These are phyloP conservation scores for Hyaloscypha variabilis DNA, from an alignment of 495 filamentous ascomycete genomes.

Conservation along the genomic window DNA sequence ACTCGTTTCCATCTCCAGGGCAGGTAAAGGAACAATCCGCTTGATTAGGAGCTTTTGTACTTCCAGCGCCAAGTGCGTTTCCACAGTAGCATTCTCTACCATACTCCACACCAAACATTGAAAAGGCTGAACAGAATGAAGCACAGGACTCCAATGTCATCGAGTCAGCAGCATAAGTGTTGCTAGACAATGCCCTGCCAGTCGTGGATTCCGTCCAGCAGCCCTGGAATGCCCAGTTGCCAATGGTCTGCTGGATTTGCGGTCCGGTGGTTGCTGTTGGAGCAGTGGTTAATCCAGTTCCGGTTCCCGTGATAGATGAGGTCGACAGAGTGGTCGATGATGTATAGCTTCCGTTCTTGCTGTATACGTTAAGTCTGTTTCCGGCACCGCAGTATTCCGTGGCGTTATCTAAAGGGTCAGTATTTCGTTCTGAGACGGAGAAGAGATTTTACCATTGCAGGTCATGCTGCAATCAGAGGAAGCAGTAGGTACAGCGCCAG, in stretches of 20 bases:
- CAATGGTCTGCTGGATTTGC: slow-evolving; percentile 10
- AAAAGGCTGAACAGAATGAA: slow-evolving; percentile 29
- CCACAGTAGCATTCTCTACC: slow-evolving; percentile 49
- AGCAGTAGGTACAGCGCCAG: slow-evolving; percentile 26
- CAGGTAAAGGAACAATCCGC: slow-evolving; percentile 46
- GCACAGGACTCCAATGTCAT: slow-evolving; percentile 52
- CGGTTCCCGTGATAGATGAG: slow-evolving; percentile 20
- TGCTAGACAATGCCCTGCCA: slow-evolving; percentile 35
- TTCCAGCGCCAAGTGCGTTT: slow-evolving; percentile 43
- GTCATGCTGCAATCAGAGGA: slow-evolving; percentile 33
- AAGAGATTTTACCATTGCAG: slow-evolving; percentile 19
- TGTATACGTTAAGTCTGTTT: slow-evolving; percentile 23
- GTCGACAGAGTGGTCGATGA: slow-evolving; percentile 27
- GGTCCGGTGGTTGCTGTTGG: slow-evolving; percentile 37
- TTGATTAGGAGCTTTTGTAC: slow-evolving; percentile 30
- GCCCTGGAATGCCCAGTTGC: slow-evolving; percentile 13
- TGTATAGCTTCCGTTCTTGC: slow-evolving; percentile 13
- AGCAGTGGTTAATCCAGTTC: slow-evolving; percentile 6
- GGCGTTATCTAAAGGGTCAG: slow-evolving; percentile 27
- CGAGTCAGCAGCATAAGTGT: slow-evolving; percentile 49
- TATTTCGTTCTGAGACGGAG: not conserved
- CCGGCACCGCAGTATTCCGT: slow-evolving; percentile 31
- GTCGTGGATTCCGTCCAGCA: slow-evolving; percentile 20
- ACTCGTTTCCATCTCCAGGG: slow-evolving; percentile 39
- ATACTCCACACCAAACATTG: slow-evolving; percentile 32